Percentiles rank a stretch among this genome's conserved stretches.
These are phyloP conservation scores for Colletotrichum karsti DNA, from an alignment of 2,329 filamentous ascomycete species.

Conservation along the genomic window DNA sequence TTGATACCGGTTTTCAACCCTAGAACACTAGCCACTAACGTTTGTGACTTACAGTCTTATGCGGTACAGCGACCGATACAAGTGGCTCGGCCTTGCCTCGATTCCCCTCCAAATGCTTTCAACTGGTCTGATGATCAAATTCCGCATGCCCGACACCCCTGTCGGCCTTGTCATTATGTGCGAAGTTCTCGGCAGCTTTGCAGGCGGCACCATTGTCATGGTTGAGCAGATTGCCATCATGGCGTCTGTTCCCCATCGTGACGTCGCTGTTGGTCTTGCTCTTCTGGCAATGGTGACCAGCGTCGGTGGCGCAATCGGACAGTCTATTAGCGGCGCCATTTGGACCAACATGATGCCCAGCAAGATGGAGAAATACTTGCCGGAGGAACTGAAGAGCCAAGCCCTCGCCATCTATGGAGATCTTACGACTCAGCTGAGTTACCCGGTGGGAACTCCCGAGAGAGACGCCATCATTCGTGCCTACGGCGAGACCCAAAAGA, in stretches of 20 bases:
- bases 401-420: constrained; percentile 53
- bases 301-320: constrained; percentile 42
- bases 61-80: constrained; percentile 39
- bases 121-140: constrained; percentile 42
- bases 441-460: constrained; percentile 47
- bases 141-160: constrained; percentile 38
- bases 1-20: too few relatives aligned
- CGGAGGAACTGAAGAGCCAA: constrained; percentile 41
- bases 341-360: constrained; percentile 46
- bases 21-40: neutral
- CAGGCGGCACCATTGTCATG: constrained; percentile 47
- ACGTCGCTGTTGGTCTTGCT: constrained; percentile 43
- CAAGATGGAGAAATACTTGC: constrained; percentile 46
- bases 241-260: constrained; percentile 39
- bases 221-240: constrained; percentile 51
- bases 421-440: constrained; percentile 45
- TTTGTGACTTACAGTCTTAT: constrained; percentile 34
- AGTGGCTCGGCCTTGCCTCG: constrained; percentile 38
- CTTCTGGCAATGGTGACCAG: constrained; percentile 39
- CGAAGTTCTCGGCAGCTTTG: constrained; percentile 49
- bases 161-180: constrained; percentile 48
- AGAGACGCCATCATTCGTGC: constrained; percentile 53
- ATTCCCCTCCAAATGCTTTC: constrained; percentile 41
- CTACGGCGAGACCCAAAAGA: constrained; percentile 55
- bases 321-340: constrained; percentile 40